Conservation (phyloP, 2,329 filamentous ascomycete genomes). For the Nemania abortiva region DNA sequence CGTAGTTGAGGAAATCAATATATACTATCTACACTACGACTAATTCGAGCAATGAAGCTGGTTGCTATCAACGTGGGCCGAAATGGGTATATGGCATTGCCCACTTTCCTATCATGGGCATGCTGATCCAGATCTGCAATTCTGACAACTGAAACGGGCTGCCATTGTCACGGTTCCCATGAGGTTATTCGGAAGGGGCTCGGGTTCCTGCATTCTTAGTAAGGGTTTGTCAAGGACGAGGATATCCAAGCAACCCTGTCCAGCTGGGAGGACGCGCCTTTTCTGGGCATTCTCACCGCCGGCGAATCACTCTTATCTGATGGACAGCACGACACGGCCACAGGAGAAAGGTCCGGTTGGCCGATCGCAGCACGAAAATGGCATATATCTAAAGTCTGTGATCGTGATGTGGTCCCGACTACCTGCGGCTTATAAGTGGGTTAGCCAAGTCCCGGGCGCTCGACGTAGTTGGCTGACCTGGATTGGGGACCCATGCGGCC, state of each 20-base stretch:
- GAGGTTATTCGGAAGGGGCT: slow-evolving; percentile 1
- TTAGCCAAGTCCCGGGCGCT: slow-evolving; percentile 1
- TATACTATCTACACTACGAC: slow-evolving; percentile 1
- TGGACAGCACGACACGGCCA: background rate
- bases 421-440: slow-evolving; percentile 3
- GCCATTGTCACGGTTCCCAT: background rate
- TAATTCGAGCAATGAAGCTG: background rate
- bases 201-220: slow-evolving; percentile 23
- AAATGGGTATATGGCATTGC: background rate
- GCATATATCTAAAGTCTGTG: background rate
- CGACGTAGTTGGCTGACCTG: background rate
- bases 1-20: background rate
- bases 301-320: background rate
- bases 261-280: slow-evolving; percentile 2
- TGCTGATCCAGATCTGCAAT: background rate
- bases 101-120: slow-evolving; percentile 2
- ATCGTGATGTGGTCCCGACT: background rate
- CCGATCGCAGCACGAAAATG: slow-evolving; percentile 4
- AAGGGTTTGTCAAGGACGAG: background rate
- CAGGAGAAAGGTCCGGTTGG: background rate
- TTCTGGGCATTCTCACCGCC: background rate
- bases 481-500: background rate
- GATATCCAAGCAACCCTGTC: slow-evolving; percentile 4
- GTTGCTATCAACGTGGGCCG: background rate
- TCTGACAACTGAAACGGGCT: background rate